Evolutionary conservation across 148 eudicot genomes (phyloP), one percentile per base, ranked within the genome.

Genomic region (Persicaria maculosa): DNA sequence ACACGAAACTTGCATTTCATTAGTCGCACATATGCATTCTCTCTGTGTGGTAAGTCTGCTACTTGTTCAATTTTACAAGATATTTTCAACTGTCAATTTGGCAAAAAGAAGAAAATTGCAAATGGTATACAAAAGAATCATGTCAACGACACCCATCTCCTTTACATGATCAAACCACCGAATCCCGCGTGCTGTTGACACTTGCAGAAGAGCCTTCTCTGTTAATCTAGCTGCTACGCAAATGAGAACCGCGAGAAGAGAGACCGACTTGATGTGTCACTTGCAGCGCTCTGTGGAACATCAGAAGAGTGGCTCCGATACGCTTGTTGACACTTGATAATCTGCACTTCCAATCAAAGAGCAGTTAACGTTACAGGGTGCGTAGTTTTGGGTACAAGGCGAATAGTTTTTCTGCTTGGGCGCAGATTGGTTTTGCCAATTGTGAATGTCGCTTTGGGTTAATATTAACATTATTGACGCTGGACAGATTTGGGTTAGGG

Each of bases 261-360:
- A 12, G 99, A 95, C 57, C 71, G 80, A 55, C 83, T 83, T 65
- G 98, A 79, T 25, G 83, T 87, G 50, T 91, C 96, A 61, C 78
- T 85, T 76, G 86, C 83, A 6, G 96, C 81, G 85, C 83, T 81
- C 45, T 92, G 83, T 50, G 85, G 84, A 75, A 77, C 91, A 22
- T 87, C 92, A 1, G 77, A 69, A 19, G 84, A 76, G 69, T 79
- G 78, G 52, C 83, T 78, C 17, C 84, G 88, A 78, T 89, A 90
- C 9, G 92, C 91, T 81, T 86, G 94, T 75, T 96, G 99, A 83
- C 99, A 96, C 85, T 96, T 96, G 48, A 85, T 93, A 70, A 89
- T 68, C 99, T 96, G 84, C 78, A 77, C 20, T 5, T 69, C 11
- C 46, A 68, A 72, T 54, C 40, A 50, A 59, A 47, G 3, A 25